A percentile compares a stretch with the other conserved stretches of the same genome.
Conservation (phyloP, 179 eudicot genomes). For the Patellifolia procumbens region DNA sequence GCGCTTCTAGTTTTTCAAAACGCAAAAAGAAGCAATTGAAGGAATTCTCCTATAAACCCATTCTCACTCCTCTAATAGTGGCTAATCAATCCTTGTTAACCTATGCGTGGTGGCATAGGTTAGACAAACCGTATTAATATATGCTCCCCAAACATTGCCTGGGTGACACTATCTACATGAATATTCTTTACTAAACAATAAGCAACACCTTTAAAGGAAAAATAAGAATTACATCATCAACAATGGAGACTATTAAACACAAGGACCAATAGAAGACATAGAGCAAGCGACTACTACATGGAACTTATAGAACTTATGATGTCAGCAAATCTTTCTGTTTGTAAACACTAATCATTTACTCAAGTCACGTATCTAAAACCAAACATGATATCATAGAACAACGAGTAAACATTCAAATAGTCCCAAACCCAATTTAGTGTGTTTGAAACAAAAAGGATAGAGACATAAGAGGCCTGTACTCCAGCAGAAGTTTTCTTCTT, state of each 20-base stretch:
- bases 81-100: too few relatives aligned
- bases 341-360: neutral
- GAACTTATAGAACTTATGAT: neutral
- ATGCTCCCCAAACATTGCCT: neutral
- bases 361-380: too few relatives aligned
- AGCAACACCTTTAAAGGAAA: neutral
- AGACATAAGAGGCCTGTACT: neutral
- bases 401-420: neutral
- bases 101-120: too few relatives aligned
- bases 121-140: neutral
- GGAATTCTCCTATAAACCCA: too few relatives aligned
- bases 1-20: too few relatives aligned
- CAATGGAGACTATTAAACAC: too few relatives aligned
- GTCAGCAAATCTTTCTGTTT: neutral
- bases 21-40: too few relatives aligned
- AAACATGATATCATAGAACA: too few relatives aligned
- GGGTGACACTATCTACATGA: neutral
- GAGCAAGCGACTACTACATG: too few relatives aligned
- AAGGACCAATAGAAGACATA: neutral
- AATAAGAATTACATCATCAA: too few relatives aligned
- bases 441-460: neutral
- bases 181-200: neutral
- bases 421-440: neutral
- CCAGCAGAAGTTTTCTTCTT: neutral
- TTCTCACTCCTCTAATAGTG: too few relatives aligned